Evolutionary conservation across 176 grass and related monocot species (phyloP), one percentile per base, ranked within the genome.

Genomic region (Aegilops tauschii): DNA sequence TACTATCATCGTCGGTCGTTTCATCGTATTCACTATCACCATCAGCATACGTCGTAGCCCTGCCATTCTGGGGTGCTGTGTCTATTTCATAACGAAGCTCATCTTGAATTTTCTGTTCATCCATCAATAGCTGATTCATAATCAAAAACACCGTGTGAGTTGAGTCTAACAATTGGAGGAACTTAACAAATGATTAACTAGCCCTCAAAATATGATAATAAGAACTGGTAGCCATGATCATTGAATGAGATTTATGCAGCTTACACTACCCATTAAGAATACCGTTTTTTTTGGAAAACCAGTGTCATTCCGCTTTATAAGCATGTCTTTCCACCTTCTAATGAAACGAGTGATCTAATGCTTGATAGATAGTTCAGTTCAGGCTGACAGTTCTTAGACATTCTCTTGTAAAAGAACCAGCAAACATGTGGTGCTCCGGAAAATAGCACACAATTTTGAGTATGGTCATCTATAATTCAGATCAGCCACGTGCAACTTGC

Each of bases 51-150:
- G 36, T 31, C 54, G 8, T 1, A 18, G 73, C 23, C 56, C 45
- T 42, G 23, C 20, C 62, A 9, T 81, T 56, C 49, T 89, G n/a
- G 8, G 9, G 59, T 20, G 74, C 40, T 5, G 49, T n/a, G 29
- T 27, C 47, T 68, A 52, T 28, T 69, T 25, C 29, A 50, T 66
- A 76, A 66, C 0, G 17, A 76, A 54, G 62, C 32, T 76, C 69
- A 10, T 37, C 47, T 62, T 40, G 23, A 84, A 47, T 74, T 62
- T 87, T n/a, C 16, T 1, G 50, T 81, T 76, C 63, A 13, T 61
- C 76, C 36, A 40, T 5, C 54, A 78, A 42, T 14, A 86, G 16
- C 89, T 87, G 80, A 68, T 67, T 82, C 30, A 79, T 36, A 62
- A 76, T 39, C 16, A 30, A 83, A 81, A 47, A 50, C 29, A n/a